These are phyloP conservation scores for Stentor coeruleus DNA, from an alignment of 73 alveolate species.

Conservation along the genomic window DNA sequence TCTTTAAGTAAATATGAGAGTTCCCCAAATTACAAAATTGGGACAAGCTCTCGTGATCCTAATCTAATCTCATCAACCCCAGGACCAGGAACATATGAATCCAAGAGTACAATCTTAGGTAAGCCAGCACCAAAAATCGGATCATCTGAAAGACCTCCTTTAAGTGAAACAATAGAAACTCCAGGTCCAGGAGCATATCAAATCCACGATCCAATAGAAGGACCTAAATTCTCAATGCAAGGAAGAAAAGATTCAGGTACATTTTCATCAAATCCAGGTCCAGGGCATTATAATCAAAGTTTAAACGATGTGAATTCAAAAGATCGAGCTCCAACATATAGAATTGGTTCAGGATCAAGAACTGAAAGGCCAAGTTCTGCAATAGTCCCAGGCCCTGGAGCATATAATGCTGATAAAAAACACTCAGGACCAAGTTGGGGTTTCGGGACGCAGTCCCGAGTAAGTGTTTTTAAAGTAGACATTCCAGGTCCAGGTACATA, in stretches of 20 bases:
- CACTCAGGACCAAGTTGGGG: background rate
- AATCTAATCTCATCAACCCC: background rate
- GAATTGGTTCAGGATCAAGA: background rate
- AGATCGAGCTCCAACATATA: background rate
- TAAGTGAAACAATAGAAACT: background rate
- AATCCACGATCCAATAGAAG: background rate
- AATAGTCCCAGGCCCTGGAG: constrained; percentile 10
- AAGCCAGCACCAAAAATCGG: constrained; percentile 18
- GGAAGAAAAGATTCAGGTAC: background rate
- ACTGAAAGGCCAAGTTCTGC: background rate
- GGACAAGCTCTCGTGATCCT: background rate
- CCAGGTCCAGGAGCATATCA: constrained; percentile 23
- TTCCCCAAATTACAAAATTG: background rate
- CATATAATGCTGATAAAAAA: constrained; percentile 11
- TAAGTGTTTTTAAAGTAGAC: background rate
- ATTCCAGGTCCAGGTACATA: constrained; percentile 52
- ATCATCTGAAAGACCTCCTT: background rate
- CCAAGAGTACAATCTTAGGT: background rate
- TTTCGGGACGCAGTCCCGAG: constrained; percentile 3
- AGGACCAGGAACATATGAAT: constrained; percentile 21
- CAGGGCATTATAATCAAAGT: background rate
- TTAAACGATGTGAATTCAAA: background rate
- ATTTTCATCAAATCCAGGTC: background rate
- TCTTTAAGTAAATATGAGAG: background rate
- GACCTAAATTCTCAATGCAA: constrained; percentile 19